phyloP scores from a whole-genome alignment of 768 basidiomycete species.

The Cyclocybe aegerita region DNA sequence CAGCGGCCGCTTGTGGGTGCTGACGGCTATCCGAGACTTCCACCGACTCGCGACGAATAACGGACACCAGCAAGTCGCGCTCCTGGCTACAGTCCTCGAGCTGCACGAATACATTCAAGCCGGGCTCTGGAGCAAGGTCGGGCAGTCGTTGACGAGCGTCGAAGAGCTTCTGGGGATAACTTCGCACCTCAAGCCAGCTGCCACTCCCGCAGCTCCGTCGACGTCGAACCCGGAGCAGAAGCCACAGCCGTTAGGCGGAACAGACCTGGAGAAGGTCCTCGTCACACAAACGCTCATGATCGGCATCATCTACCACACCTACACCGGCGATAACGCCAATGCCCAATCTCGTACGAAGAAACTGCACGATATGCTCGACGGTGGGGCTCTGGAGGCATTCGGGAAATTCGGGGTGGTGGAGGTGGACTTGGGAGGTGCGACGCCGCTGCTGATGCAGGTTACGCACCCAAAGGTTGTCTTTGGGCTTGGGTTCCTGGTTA shows the following conservation, averaged over 20 bases:
- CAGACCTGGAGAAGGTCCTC: slow-evolving; percentile 28
- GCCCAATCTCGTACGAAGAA: slow-evolving; percentile 53
- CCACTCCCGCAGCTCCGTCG: neutral
- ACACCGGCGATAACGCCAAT: slow-evolving; percentile 49
- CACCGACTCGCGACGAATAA: slow-evolving; percentile 23
- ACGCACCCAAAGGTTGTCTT: slow-evolving; percentile 72
- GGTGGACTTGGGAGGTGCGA: slow-evolving; percentile 34
- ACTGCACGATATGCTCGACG: slow-evolving; percentile 69
- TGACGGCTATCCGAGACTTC: slow-evolving; percentile 35
- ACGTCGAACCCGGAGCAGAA: too few relatives aligned
- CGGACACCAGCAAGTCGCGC: slow-evolving; percentile 41
- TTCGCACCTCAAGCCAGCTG: slow-evolving; percentile 11
- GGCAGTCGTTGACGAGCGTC: slow-evolving; percentile 42
- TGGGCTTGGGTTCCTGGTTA: slow-evolving; percentile 65
- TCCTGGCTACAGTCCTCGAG: slow-evolving; percentile 55
- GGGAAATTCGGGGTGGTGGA: slow-evolving; percentile 34
- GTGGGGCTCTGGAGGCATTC: slow-evolving; percentile 42
- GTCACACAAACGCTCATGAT: slow-evolving; percentile 62
- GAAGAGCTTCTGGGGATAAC: slow-evolving; percentile 51
- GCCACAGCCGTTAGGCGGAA: neutral
- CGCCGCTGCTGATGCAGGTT: slow-evolving; percentile 52
- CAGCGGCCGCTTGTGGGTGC: slow-evolving; percentile 19
- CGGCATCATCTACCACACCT: slow-evolving; percentile 60
- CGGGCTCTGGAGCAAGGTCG: slow-evolving; percentile 53
- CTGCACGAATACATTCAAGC: slow-evolving; percentile 55